Percentiles rank a stretch among this genome's conserved stretches.
These are phyloP conservation scores for Cubamyces lactineus DNA, from an alignment of 768 basidiomycete species.

Conservation along the genomic window DNA sequence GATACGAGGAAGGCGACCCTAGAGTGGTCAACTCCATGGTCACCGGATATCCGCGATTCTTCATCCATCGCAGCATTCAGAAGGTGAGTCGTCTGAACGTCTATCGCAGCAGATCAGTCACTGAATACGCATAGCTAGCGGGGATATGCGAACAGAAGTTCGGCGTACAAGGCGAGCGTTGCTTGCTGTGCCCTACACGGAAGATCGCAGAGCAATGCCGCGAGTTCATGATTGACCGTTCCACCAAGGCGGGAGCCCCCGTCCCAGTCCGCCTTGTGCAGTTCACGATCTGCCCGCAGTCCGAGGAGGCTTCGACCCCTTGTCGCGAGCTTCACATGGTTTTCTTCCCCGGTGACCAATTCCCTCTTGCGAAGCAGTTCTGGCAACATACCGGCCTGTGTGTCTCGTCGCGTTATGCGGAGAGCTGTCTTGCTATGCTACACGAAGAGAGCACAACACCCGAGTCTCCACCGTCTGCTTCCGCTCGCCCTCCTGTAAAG, in stretches of 20 bases:
- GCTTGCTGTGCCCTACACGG: constrained; percentile 79
- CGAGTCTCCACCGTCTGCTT: constrained; percentile 12
- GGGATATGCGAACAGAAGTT: constrained; percentile 78
- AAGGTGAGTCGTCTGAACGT: constrained; percentile 59
- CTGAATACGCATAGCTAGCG: constrained; percentile 62
- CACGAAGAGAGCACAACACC: constrained; percentile 39
- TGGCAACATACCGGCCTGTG: constrained; percentile 97
- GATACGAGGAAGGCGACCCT: constrained; percentile 87
- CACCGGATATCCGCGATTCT: constrained; percentile 93
- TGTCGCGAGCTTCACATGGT: constrained; percentile 78
- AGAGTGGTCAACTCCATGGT: constrained; percentile 81
- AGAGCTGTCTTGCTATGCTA: constrained; percentile 76
- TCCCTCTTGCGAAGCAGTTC: constrained; percentile 79
- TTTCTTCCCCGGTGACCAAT: constrained; percentile 67
- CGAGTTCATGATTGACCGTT: constrained; percentile 63
- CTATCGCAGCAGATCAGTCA: background rate
- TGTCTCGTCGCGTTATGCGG: constrained; percentile 86
- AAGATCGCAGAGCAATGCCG: constrained; percentile 76
- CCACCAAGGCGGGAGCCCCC: constrained; percentile 45
- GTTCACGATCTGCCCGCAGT: constrained; percentile 70
- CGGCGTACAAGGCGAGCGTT: constrained; percentile 67
- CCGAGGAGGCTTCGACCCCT: constrained; percentile 36
- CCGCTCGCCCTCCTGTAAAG: constrained; percentile 43
- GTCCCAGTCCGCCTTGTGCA: constrained; percentile 63
- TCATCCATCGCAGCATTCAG: constrained; percentile 83